Conservation (phyloP, 805 yeast genomes). For the Candida sphagnicola region DNA sequence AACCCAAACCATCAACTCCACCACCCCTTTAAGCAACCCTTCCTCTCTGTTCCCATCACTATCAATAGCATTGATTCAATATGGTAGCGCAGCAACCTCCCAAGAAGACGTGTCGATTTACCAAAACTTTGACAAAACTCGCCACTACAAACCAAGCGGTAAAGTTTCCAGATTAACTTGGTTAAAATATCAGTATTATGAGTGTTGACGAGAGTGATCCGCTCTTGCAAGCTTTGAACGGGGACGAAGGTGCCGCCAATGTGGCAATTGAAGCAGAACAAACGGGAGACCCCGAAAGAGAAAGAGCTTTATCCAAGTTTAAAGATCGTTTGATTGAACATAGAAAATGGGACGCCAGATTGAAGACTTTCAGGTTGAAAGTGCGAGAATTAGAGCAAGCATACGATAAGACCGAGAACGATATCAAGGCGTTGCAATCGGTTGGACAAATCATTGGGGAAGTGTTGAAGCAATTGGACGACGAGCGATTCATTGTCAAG, state of each 20-base stretch:
- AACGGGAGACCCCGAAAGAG: constrained; percentile 65
- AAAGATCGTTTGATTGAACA: constrained; percentile 88
- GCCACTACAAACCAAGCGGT: too few species aligned
- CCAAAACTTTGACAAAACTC: background rate
- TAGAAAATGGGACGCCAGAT: constrained; percentile 88
- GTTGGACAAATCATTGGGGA: constrained; percentile 98
- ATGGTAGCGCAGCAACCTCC: background rate
- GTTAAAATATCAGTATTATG: too few species aligned
- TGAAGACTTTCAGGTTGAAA: constrained; percentile 76
- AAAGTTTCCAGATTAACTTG: background rate
- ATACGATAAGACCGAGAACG: constrained; percentile 92
- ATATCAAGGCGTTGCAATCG: constrained; percentile 92
- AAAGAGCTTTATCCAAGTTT: constrained; percentile 70
- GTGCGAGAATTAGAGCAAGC: constrained; percentile 81
- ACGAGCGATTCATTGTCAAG: constrained; percentile 91
- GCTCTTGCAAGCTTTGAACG: constrained; percentile 63
- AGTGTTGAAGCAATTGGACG: constrained; percentile 90
- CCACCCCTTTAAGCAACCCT: too few species aligned
- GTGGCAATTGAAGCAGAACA: constrained; percentile 14
- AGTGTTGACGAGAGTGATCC: constrained; percentile 68
- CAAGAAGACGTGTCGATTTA: background rate
- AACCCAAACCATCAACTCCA: too few species aligned
- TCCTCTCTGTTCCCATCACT: too few species aligned
- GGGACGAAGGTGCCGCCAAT: constrained; percentile 27
- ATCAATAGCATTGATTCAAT: too few species aligned